These are phyloP conservation scores for Rhynchospora breviuscula DNA, from an alignment of 176 grass and related monocot species.

Conservation along the genomic window DNA sequence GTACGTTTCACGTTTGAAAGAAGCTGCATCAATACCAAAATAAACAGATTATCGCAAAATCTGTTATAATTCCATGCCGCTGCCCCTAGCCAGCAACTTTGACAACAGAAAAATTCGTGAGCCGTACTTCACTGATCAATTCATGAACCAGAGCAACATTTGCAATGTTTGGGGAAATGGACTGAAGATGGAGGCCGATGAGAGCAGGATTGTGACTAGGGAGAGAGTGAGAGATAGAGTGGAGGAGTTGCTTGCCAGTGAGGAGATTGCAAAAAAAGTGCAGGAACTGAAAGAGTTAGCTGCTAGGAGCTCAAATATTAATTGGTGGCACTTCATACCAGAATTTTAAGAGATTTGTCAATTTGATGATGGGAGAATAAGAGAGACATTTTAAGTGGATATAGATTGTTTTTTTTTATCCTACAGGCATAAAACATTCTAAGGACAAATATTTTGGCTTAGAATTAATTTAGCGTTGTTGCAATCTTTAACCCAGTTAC, in stretches of 20 bases:
- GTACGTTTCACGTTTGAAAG: too few species aligned
- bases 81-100: too few species aligned
- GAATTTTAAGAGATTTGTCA: constrained; percentile 46
- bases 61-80: too few species aligned
- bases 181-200: constrained; percentile 33
- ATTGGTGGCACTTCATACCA: constrained; percentile 44
- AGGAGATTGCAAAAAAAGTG: constrained; percentile 38
- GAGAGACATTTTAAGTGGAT: not conserved
- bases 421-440: not conserved
- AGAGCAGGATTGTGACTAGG: constrained; percentile 34
- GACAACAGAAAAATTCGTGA: too few species aligned
- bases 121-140: constrained; percentile 60
- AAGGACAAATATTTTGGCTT: not conserved
- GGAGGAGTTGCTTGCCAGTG: constrained; percentile 24
- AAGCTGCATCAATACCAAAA: too few species aligned
- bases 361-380: constrained; percentile 28
- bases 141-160: constrained; percentile 52
- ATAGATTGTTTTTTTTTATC: not conserved
- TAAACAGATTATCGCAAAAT: too few species aligned
- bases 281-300: constrained; percentile 31
- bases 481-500: too few species aligned
- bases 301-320: constrained; percentile 21
- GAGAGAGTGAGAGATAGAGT: constrained; percentile 37
- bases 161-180: constrained; percentile 66
- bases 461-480: not conserved